These are phyloP conservation scores for Dendrobium nobile DNA, from an alignment of 106 monocot species.

Conservation along the genomic window DNA sequence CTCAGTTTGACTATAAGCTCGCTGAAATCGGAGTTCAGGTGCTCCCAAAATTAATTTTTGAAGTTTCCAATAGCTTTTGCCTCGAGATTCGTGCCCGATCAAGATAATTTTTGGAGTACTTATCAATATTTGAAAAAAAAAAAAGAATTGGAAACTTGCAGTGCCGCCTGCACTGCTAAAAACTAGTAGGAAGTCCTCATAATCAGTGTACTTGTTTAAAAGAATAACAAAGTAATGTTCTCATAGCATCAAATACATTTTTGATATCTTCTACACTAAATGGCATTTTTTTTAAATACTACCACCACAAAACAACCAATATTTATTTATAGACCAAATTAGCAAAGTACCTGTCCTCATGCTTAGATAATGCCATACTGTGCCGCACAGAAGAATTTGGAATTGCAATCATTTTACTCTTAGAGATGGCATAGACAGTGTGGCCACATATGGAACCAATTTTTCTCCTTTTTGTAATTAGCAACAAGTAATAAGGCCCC, in stretches of 20 bases:
- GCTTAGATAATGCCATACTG: constrained; percentile 30
- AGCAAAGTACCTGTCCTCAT: constrained; percentile 65
- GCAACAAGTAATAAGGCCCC: constrained; percentile 86
- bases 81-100: too few relatives aligned
- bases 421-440: constrained; percentile 54
- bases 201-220: background rate
- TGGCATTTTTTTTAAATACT: background rate
- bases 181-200: too few relatives aligned
- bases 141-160: too few relatives aligned
- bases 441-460: constrained; percentile 83
- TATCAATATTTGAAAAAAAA: too few relatives aligned
- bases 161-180: too few relatives aligned
- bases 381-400: constrained; percentile 26
- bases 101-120: too few relatives aligned
- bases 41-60: too few relatives aligned
- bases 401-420: constrained; percentile 60
- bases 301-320: background rate
- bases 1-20: too few relatives aligned
- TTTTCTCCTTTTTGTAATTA: constrained; percentile 69
- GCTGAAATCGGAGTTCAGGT: too few relatives aligned
- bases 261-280: background rate
- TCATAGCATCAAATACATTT: background rate
- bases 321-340: constrained; percentile 8
- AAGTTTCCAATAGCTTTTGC: too few relatives aligned
- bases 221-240: background rate